Conservation (phyloP, 139 green algal species). For the Coccomyxa sp. region DNA sequence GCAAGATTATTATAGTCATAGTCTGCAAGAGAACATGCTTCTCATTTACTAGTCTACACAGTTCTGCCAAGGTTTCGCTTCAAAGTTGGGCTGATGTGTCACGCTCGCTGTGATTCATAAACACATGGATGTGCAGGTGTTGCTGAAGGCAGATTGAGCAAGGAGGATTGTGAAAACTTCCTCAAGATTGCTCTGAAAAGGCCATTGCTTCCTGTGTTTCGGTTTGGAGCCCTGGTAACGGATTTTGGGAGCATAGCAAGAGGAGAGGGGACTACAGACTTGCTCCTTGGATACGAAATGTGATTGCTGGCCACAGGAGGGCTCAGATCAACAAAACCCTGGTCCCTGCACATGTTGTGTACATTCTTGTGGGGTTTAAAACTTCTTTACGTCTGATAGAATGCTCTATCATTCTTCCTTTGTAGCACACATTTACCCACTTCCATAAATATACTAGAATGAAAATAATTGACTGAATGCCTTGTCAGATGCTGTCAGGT, state of each 20-base stretch:
- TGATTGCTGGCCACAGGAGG: background rate
- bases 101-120: too few species aligned
- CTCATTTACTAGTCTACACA: background rate
- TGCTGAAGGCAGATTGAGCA: background rate
- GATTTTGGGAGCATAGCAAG: conserved; percentile 17
- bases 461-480: too few species aligned
- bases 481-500: too few species aligned
- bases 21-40: background rate
- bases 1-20: background rate
- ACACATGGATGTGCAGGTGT: conserved; percentile 11
- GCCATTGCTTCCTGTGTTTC: background rate
- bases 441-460: too few species aligned
- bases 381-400: too few species aligned
- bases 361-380: too few species aligned
- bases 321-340: too few species aligned
- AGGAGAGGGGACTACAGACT: conserved; percentile 8
- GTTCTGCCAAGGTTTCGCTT: background rate
- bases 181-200: background rate
- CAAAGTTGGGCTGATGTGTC: too few species aligned
- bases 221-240: conserved; percentile 9
- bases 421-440: too few species aligned
- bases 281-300: conserved; percentile 20
- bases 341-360: too few species aligned
- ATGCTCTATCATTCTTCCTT: too few species aligned
- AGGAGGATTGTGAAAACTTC: conserved; percentile 11